Evolutionary conservation across 192 early-diverging fungal species (phyloP).

Genomic region (Linderina pennispora): DNA sequence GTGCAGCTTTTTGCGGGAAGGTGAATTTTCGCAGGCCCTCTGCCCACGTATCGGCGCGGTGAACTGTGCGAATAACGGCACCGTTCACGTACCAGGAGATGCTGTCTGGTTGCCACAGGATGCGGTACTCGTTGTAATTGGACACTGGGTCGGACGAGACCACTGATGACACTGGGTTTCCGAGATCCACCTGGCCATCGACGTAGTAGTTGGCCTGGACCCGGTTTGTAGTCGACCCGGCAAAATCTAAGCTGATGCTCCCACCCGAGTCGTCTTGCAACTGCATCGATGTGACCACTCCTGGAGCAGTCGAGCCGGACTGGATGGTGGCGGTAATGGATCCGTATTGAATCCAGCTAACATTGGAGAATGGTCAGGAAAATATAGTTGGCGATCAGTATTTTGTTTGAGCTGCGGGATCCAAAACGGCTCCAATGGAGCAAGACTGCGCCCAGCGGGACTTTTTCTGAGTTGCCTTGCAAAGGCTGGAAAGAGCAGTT

Average conservation of each 20-base stretch:
- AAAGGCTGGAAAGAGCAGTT: no score
- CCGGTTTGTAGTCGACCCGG: constrained; percentile 47
- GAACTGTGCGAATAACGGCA: constrained; percentile 46
- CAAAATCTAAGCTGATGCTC: constrained; percentile 60
- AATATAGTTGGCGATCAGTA: no score
- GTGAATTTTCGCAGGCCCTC: constrained; percentile 38
- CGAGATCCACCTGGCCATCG: constrained; percentile 36
- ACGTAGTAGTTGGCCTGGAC: constrained; percentile 60
- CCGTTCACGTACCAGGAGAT: constrained; percentile 54
- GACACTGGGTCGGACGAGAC: constrained; percentile 27
- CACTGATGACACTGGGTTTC: constrained; percentile 10
- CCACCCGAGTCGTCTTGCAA: constrained; percentile 49
- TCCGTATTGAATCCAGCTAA: constrained; percentile 56
- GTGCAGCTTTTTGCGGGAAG: constrained; percentile 44
- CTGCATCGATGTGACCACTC: constrained; percentile 57
- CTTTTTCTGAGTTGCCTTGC: no score
- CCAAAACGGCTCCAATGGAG: no score
- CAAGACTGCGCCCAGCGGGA: no score
- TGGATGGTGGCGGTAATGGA: constrained; percentile 49
- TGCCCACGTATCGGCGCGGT: constrained; percentile 43
- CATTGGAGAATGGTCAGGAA: background rate
- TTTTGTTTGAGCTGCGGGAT: no score
- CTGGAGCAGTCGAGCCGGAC: constrained; percentile 47
- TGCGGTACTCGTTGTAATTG: constrained; percentile 51
- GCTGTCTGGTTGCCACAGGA: constrained; percentile 58